Conservation (phyloP, 768 basidiomycete genomes). For the Lactarius deliciosus region DNA sequence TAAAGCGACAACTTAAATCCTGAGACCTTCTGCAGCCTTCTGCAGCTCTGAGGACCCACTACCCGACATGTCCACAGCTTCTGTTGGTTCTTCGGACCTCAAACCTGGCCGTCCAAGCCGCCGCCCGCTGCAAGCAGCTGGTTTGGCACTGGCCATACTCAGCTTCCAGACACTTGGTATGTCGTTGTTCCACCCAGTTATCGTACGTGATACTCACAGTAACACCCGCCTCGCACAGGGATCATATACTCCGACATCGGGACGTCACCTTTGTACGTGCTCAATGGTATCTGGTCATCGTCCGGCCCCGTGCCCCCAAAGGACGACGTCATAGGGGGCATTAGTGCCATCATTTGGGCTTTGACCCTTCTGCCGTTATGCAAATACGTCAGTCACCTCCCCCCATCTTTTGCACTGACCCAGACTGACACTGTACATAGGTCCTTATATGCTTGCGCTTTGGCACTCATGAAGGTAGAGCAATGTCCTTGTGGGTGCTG, state of each 20-base stretch:
- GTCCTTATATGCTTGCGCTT: constrained; percentile 50
- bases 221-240: constrained; percentile 31
- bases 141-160: constrained; percentile 32
- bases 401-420: neutral
- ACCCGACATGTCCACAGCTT: neutral
- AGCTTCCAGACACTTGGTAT: constrained; percentile 38
- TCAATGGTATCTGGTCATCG: constrained; percentile 63
- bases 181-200: neutral
- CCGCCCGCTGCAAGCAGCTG: constrained; percentile 6
- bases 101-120: constrained; percentile 5
- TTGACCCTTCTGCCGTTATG: constrained; percentile 57
- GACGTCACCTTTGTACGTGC: constrained; percentile 61
- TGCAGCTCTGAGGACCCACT: neutral
- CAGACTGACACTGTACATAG: constrained; percentile 33
- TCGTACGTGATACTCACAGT: neutral
- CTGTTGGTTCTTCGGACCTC: neutral
- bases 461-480: constrained; percentile 50
- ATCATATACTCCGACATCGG: constrained; percentile 49
- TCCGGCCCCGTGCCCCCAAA: constrained; percentile 46
- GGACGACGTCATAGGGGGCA: constrained; percentile 63
- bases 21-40: neutral
- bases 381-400: constrained; percentile 53
- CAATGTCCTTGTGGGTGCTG: neutral
- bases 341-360: constrained; percentile 66
- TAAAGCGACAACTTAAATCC: neutral